Base-by-base conservation (phyloP, 2,329 filamentous ascomycete species). In the Colletotrichum somersetense region DNA sequence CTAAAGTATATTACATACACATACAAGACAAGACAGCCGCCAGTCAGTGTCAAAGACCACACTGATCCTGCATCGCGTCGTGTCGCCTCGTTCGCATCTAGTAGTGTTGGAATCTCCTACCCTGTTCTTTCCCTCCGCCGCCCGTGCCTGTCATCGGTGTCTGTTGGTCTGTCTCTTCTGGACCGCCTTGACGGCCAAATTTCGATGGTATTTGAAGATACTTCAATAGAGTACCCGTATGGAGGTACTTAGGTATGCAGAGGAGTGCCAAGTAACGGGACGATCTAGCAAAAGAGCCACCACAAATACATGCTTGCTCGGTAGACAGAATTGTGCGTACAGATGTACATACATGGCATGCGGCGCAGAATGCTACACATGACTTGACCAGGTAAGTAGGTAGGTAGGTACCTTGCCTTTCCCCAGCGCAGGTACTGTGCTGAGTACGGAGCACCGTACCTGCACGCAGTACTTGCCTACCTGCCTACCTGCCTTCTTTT, bases 1-100 rank as follows among this genome's bases (percentile, higher is more conserved):
- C 30, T 30, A 30, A 30, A 3, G 4, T 30, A 30, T 30, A 30
- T 30, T 30, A 30, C 4, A 18, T 44, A 44, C 42, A 1, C 18
- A 20, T 44, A 42, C 20, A 3, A 30, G 4, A 8, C 23, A 38
- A 58, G 42, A 55, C 40, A 56, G 63, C 68, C 38, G 40, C 38
- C 62, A 48, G 52, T 69, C 52, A 64, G 66, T 65, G 57, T 55
- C 57, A 67, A 58, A 59, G 44, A 52, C 50, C 23, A 71, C 57
- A 68, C 58, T 68, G 57, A 71, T 64, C 64, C 14, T 62, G 35
- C 38, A 10, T 20, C 35, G 35, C 46, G 18, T 20, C 35, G 35
- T 38, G 18, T 20, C 38, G 30, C 18, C 38, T 40, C 23, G 23
- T n/a, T 42, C 46, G 33, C 30, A 44, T 44, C 4, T 30, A 30